Evolutionary conservation across 169 alveolate species (phyloP).

Genomic region (Toxoplasma gondii): DNA sequence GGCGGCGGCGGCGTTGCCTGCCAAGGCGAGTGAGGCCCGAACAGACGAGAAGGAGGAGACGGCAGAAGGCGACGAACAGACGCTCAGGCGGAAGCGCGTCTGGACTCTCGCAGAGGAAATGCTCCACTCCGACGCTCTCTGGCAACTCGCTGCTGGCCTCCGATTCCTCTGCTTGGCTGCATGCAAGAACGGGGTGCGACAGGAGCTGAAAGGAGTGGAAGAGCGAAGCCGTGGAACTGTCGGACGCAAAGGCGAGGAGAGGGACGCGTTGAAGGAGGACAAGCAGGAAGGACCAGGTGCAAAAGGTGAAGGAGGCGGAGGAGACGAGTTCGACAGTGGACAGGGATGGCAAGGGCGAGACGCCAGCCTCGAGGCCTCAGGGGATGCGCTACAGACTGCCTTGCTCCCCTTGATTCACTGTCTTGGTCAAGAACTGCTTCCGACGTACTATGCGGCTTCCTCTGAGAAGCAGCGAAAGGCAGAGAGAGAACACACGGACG

Average conservation of each 20-base stretch:
- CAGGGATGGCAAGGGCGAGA: not conserved
- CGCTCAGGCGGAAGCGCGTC: not conserved
- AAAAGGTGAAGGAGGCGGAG: not conserved
- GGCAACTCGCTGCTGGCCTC: not conserved
- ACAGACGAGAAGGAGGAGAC: not conserved
- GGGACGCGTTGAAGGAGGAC: not conserved
- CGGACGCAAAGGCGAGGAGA: not conserved
- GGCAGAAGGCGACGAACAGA: not conserved
- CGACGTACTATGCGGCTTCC: not conserved
- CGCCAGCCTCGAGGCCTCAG: no score
- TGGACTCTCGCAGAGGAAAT: not conserved
- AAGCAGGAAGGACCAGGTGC: not conserved
- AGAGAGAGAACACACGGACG: no score
- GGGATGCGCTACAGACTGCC: not conserved
- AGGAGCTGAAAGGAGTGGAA: not conserved
- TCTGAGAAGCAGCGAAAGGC: not conserved
- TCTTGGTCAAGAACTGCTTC: not conserved
- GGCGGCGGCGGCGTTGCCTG: not conserved
- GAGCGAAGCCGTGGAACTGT: not conserved
- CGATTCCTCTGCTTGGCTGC: not conserved
- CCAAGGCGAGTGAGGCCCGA: not conserved
- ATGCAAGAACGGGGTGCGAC: not conserved
- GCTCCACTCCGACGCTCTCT: not conserved
- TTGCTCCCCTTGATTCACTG: not conserved
- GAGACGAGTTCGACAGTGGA: not conserved